These are phyloP conservation scores for Dentipellis fragilis DNA, from an alignment of 768 basidiomycete species.

Conservation along the genomic window DNA sequence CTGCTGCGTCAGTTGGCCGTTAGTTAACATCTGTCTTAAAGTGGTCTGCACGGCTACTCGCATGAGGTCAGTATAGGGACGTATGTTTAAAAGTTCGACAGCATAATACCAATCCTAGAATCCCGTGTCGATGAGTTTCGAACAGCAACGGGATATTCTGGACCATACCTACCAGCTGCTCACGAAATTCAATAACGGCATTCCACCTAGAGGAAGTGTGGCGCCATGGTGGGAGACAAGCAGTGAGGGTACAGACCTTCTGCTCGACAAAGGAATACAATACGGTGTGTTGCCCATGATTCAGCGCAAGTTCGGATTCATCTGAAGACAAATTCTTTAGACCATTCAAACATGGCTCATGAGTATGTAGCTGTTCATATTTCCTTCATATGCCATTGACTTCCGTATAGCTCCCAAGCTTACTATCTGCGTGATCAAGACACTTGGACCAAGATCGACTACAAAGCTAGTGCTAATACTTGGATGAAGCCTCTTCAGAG, in stretches of 20 bases:
- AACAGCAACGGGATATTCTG: conserved; percentile 65
- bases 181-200: conserved; percentile 53
- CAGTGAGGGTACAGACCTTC: conserved; percentile 51
- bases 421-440: conserved; percentile 64
- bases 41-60: conserved; percentile 61
- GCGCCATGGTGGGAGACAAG: conserved; percentile 79
- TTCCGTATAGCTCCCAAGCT: conserved; percentile 38
- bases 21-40: conserved; percentile 13
- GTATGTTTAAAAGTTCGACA: background rate
- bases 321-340: conserved; percentile 17
- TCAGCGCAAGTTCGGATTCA: background rate
- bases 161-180: conserved; percentile 56
- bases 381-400: conserved; percentile 11
- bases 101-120: conserved; percentile 30
- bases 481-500: conserved; percentile 71
- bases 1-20: background rate
- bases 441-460: conserved; percentile 66
- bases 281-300: conserved; percentile 36
- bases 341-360: conserved; percentile 50
- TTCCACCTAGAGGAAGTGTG: conserved; percentile 51
- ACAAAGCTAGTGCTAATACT: conserved; percentile 39
- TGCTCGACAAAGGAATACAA: conserved; percentile 65
- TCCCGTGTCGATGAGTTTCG: conserved; percentile 43
- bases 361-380: conserved; percentile 23
- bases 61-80: conserved; percentile 39